Evolutionary conservation across 2,329 filamentous ascomycete genomes (phyloP).

Genomic region (Thelonectria blattea): DNA sequence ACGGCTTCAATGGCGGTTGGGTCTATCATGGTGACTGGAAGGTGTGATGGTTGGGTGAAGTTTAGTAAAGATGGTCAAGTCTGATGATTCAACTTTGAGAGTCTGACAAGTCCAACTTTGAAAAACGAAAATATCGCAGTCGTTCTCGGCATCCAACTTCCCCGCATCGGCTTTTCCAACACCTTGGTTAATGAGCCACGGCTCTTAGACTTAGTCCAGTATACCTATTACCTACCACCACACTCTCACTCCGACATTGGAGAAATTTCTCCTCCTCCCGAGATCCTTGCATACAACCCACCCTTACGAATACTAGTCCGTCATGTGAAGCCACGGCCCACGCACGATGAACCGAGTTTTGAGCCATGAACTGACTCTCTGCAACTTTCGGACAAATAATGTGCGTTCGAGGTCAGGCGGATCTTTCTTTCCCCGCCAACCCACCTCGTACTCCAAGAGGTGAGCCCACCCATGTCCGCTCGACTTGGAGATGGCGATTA

Average conservation of each 20-base stretch:
- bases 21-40: slow-evolving; percentile 31
- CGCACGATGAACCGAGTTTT: slow-evolving; percentile 1
- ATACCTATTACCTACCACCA: too few species aligned
- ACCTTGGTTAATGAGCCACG: not conserved
- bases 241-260: not conserved
- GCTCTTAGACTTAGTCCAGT: not conserved
- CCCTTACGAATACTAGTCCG: not conserved
- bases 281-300: not conserved
- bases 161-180: slow-evolving; percentile 5
- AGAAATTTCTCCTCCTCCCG: not conserved
- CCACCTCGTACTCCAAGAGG: not conserved
- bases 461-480: slow-evolving; percentile 15
- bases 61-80: not conserved
- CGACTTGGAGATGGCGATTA: slow-evolving; percentile 6
- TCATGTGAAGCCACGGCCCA: not conserved
- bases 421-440: slow-evolving; percentile 15
- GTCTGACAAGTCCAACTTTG: too few species aligned
- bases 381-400: slow-evolving; percentile 15
- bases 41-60: not conserved
- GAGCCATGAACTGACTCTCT: not conserved
- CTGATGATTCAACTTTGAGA: not conserved
- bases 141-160: not conserved
- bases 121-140: not conserved
- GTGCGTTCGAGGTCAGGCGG: slow-evolving; percentile 16
- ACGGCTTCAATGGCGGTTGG: slow-evolving; percentile 27